Base-by-base conservation (phyloP, 2,329 filamentous ascomycete species). In the Colletotrichum tofieldiae region DNA sequence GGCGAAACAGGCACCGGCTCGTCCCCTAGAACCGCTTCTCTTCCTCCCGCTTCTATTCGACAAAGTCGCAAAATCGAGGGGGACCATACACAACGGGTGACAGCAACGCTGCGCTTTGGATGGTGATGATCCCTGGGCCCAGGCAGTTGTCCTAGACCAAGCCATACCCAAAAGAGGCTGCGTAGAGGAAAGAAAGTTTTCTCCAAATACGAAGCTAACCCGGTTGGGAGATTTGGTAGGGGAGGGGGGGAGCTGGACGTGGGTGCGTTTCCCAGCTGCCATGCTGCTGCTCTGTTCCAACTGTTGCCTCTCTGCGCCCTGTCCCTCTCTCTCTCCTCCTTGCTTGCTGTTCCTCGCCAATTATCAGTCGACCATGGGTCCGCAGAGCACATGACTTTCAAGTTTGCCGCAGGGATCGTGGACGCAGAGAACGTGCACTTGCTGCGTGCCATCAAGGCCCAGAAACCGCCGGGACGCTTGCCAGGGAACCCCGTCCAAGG, bases 401-500 rank as follows among this genome's bases (percentile, higher is more conserved):
- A 54, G 20, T 51, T 59, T 51, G 4, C 61, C 16, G 29, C 69
- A 68, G 64, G 68, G 58, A 63, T 72, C 39, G 43, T 72, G 65
- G 69, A 72, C 63, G 69, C 68, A 68, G 52, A 62, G 52, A 72
- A 68, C 65, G 26, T 63, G 59, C 51, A 45, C 54, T 70, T 29
- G 29, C 55, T 60, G 62, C 62, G 52, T 62, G 58, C 68, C 68
- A 63, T 62, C 65, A 55, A 49, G 55, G 37, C 55, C 55, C 39
- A 61, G 49, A 71, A 45, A 54, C 43, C 39, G 55, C 67, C 37
- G 35, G 54, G 45, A 51, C 54, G 16, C 23, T 23, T n/a, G 39
- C 67, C 55, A 18, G 63, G 67, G 63, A n/a, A n/a, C 67, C 63
- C 37, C 26, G 49, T 60, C 32, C 55, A 18, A 62, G 64, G 63